Evolutionary conservation across 108 stramenopile genomes (phyloP).

Genomic region (Mayamaea pseudoterrestris): DNA sequence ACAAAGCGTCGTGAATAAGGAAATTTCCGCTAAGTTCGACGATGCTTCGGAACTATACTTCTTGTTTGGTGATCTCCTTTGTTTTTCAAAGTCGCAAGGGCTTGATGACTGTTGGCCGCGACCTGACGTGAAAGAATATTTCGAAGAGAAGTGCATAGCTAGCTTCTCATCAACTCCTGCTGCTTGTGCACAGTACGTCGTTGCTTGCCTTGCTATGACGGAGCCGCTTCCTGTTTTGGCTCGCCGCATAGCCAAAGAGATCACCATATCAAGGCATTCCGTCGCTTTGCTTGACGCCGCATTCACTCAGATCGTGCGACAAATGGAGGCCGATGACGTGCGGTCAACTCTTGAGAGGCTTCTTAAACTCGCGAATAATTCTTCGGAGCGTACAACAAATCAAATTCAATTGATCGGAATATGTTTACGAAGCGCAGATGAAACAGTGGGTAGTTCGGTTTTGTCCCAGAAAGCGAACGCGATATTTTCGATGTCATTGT

Average conservation of each 20-base stretch:
- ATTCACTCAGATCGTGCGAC: constrained; percentile 5
- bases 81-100: not conserved
- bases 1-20: not conserved
- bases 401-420: not conserved
- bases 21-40: too few relatives aligned
- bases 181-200: constrained; percentile 3
- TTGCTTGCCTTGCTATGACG: constrained; percentile 6
- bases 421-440: not conserved
- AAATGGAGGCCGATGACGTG: constrained; percentile 8
- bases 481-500: not conserved
- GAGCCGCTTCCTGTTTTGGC: not conserved
- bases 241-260: not conserved
- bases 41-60: too few relatives aligned
- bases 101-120: not conserved
- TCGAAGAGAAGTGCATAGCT: not conserved
- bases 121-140: not conserved
- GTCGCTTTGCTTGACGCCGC: not conserved
- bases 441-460: not conserved
- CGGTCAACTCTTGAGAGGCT: constrained; percentile 6
- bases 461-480: constrained; percentile 1
- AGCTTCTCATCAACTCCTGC: not conserved
- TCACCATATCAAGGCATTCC: not conserved
- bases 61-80: constrained; percentile 1
- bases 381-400: not conserved
- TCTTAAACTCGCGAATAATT: not conserved